Percentiles rank a stretch among this genome's conserved stretches.
These are phyloP conservation scores for Auricularia cornea DNA, from an alignment of 768 basidiomycete genomes.

Conservation along the genomic window DNA sequence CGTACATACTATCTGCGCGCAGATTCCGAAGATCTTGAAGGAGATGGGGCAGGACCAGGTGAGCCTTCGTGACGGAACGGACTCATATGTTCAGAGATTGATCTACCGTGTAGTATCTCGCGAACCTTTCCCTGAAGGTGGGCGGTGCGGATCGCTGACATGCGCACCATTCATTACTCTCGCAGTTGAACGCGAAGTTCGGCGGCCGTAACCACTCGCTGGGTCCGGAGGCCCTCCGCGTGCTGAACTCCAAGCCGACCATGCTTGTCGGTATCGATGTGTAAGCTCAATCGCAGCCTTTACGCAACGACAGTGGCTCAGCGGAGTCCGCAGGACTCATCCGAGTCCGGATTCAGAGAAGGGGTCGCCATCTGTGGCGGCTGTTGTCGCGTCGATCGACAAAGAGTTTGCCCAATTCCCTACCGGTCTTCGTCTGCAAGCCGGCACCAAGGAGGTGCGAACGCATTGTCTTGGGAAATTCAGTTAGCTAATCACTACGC, in stretches of 20 bases:
- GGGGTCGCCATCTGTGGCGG: conserved; percentile 77
- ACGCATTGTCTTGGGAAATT: too few relatives aligned
- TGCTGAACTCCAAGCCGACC: conserved; percentile 59
- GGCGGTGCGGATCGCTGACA: not conserved
- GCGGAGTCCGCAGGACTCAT: conserved; percentile 39
- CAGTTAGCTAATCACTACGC: not conserved
- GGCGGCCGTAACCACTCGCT: conserved; percentile 72
- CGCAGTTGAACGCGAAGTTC: conserved; percentile 78
- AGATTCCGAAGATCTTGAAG: conserved; percentile 61
- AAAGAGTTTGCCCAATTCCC: conserved; percentile 67
- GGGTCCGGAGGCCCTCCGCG: conserved; percentile 45
- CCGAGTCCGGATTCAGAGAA: conserved; percentile 65
- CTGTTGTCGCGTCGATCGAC: conserved; percentile 65
- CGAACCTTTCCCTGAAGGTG: conserved; percentile 32
- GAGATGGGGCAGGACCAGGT: conserved; percentile 42
- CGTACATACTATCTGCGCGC: conserved; percentile 61
- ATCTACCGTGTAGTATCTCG: conserved; percentile 79
- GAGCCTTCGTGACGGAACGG: too few relatives aligned
- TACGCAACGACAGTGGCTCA: conserved; percentile 5
- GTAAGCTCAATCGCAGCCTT: not conserved
- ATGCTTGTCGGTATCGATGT: conserved; percentile 78
- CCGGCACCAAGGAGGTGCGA: conserved; percentile 65
- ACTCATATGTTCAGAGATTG: too few relatives aligned
- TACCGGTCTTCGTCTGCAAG: conserved; percentile 61
- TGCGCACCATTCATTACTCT: conserved; percentile 24